Percentiles rank a stretch among this genome's conserved stretches.
These are phyloP conservation scores for Hanseniaspora jakobsenii DNA, from an alignment of 805 yeast species.

Conservation along the genomic window DNA sequence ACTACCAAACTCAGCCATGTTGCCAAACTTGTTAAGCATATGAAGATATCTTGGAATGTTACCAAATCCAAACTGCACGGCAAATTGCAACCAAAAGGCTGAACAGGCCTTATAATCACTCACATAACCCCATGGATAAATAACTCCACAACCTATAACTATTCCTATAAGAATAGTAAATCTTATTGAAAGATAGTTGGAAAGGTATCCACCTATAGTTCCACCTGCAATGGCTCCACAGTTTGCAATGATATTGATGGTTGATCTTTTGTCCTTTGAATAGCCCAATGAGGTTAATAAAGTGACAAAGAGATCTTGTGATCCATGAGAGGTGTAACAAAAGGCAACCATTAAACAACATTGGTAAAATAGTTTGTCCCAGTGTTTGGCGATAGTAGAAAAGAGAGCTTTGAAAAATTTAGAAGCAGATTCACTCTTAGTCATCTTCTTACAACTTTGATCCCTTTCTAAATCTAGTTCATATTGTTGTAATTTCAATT, in stretches of 20 bases:
- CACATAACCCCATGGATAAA: constrained; percentile 53
- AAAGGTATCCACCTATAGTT: constrained; percentile 46
- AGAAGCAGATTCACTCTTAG: too few relatives aligned
- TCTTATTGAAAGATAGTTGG: constrained; percentile 54
- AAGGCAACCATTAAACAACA: constrained; percentile 54
- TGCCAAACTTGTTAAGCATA: constrained; percentile 46
- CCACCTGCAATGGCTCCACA: constrained; percentile 62
- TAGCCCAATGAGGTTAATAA: constrained; percentile 38
- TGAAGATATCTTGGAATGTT: constrained; percentile 52
- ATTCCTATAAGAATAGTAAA: constrained; percentile 48
- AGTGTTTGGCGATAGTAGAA: constrained; percentile 35
- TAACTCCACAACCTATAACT: constrained; percentile 45
- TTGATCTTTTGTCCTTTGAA: constrained; percentile 39
- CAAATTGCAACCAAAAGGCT: constrained; percentile 49
- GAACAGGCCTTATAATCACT: constrained; percentile 39
- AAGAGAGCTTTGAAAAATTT: constrained; percentile 28
- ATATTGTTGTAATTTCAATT: constrained; percentile 26
- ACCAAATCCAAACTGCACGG: constrained; percentile 63
- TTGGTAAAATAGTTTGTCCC: constrained; percentile 48
- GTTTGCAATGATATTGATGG: constrained; percentile 51
- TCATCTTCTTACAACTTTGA: constrained; percentile 18
- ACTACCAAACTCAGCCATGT: constrained; percentile 36
- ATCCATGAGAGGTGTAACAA: constrained; percentile 63
- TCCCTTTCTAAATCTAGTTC: constrained; percentile 23
- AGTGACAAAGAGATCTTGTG: constrained; percentile 64